These are phyloP conservation scores for Helianthus tuberosus DNA, from an alignment of 129 eudicot genomes.

Conservation along the genomic window DNA sequence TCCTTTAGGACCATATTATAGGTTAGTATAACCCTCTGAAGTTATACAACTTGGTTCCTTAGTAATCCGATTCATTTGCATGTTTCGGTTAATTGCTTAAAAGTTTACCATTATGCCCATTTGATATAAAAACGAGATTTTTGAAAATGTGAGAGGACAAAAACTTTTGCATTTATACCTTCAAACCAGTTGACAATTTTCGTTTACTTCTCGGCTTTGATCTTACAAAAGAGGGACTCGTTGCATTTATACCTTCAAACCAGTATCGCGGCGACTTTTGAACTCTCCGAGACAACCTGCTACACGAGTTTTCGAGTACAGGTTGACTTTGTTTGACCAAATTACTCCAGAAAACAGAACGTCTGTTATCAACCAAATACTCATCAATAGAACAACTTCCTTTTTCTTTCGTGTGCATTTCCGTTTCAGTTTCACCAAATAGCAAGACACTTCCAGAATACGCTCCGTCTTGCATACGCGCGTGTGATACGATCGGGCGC, in stretches of 20 bases:
- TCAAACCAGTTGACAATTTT: too few relatives aligned
- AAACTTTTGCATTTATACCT: too few relatives aligned
- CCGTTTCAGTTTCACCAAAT: conserved; percentile 56
- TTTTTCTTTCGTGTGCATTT: conserved; percentile 28
- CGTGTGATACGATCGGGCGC: conserved; percentile 38
- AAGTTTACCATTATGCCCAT: too few relatives aligned
- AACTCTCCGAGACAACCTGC: conserved; percentile 35
- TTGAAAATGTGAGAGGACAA: too few relatives aligned
- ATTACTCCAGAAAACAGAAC: conserved; percentile 53
- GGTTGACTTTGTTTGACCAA: conserved; percentile 43
- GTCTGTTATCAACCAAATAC: conserved; percentile 30
- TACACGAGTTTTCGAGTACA: conserved; percentile 32
- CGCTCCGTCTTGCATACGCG: conserved; percentile 35
- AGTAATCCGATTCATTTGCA: too few relatives aligned
- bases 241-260: conserved; percentile 17
- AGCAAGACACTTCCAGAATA: conserved; percentile 33
- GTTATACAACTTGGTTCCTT: too few relatives aligned
- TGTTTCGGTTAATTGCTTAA: too few relatives aligned
- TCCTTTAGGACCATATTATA: too few relatives aligned
- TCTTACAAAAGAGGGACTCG: not conserved
- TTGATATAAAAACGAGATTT: too few relatives aligned
- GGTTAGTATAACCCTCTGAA: too few relatives aligned
- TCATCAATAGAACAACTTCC: conserved; percentile 9
- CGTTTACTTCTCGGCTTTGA: conserved; percentile 16
- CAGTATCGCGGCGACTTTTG: conserved; percentile 23